Percentiles rank a stretch among this genome's conserved stretches.
These are phyloP conservation scores for Backusella sp. DNA, from an alignment of 192 early-diverging fungal species.

Conservation along the genomic window DNA sequence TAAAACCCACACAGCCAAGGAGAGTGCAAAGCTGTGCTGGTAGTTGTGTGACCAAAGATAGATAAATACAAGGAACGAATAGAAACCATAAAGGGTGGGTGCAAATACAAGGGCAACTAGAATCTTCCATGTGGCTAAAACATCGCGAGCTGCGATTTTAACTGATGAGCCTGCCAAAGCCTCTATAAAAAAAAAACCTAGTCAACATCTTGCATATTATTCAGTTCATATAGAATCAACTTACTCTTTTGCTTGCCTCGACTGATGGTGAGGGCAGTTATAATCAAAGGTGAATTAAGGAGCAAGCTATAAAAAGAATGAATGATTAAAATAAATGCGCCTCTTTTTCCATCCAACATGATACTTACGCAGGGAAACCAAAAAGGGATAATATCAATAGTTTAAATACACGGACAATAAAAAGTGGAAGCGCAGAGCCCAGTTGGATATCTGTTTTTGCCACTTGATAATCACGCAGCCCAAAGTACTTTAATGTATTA, in stretches of 20 bases:
- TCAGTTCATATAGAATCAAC: neutral
- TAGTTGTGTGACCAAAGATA: conserved; percentile 7
- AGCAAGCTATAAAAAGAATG: conserved; percentile 41
- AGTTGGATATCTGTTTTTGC: conserved; percentile 70
- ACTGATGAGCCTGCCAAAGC: conserved; percentile 86
- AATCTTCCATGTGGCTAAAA: conserved; percentile 96
- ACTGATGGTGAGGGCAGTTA: conserved; percentile 25
- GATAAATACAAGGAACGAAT: conserved; percentile 53
- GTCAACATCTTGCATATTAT: neutral
- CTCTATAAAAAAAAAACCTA: conserved; percentile 40
- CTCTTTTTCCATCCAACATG: neutral
- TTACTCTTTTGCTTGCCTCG: conserved; percentile 35
- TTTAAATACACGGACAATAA: conserved; percentile 66
- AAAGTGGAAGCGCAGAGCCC: conserved; percentile 59
- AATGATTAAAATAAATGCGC: neutral
- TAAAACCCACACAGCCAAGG: conserved; percentile 28
- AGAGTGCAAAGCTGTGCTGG: neutral
- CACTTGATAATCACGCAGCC: conserved; percentile 94
- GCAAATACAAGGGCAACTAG: conserved; percentile 71
- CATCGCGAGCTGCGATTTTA: conserved; percentile 92
- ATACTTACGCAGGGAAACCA: conserved; percentile 77
- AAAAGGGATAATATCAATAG: conserved; percentile 72
- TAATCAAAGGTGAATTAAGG: conserved; percentile 30
- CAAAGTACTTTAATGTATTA: conserved; percentile 82
- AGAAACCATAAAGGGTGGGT: conserved; percentile 68